Base-by-base conservation (phyloP, 768 basidiomycete genomes). In the Leccinum ochraceum region DNA sequence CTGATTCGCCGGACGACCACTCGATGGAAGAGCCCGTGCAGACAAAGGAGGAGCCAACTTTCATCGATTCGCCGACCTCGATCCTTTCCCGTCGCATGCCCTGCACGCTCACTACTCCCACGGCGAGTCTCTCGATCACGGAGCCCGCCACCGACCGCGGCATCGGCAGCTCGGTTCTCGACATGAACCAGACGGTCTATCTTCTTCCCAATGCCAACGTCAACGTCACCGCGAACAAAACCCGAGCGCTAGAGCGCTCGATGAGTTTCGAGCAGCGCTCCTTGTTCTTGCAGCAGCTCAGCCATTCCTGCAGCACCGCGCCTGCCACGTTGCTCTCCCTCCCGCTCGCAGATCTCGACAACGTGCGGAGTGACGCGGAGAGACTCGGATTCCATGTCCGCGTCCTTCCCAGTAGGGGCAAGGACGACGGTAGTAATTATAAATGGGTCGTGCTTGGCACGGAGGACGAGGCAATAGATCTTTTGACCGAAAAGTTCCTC, bases 201-300 rank as follows among this genome's bases (percentile, higher is more conserved):
- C 56, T 71, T 20, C 65, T 65, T 24, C 64, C 69, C 17, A 58
- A 65, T 34, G 17, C 56, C 3, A 56, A 66, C 14, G 63, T 53
- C 26, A 50, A 53, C 46, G 16, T 54, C 4, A 53, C 66, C 13
- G 63, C 51, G 24, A 50, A 53, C 49, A 63, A 59, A 58, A 60
- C 63, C 26, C 69, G 60, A 50, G 74, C 78, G n/a, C 75, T 85
- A 30, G 60, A 64, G 13, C 81, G 84, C 34, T 70, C 75, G 14
- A 81, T 86, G 80, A 85, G 83, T 60, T 65, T 76, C 26, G 79
- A 80, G 56, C 78, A 86, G 65, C 83, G 86, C 28, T 77, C 80
- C 51, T 54, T 69, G 9, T 87, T 87, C 72, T 67, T 86, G 26
- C 70, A 78, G 7, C 77, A 75, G 53, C 78, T 88, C 57, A 69